Percentiles rank a stretch among this genome's conserved stretches.
Conservation (phyloP, 2,329 filamentous ascomycete species). For the Colletotrichum chrysophilum region DNA sequence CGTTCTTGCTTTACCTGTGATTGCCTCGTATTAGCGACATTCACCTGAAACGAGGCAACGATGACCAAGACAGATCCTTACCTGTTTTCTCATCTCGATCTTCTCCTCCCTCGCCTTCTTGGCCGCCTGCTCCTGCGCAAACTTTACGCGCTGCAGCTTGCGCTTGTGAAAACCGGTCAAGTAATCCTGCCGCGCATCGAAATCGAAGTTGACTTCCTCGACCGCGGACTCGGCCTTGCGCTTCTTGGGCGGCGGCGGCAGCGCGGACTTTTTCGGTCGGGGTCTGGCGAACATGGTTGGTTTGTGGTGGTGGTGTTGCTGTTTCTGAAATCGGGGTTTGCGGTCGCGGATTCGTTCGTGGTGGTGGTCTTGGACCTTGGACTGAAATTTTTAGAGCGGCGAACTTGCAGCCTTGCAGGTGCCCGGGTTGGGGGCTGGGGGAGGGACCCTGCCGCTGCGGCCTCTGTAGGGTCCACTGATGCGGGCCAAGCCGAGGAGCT, state of each 20-base stretch:
- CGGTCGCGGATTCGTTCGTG: background rate
- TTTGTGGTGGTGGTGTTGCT: background rate
- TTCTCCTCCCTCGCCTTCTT: constrained; percentile 81
- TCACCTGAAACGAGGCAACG: background rate
- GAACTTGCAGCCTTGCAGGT: constrained; percentile 10
- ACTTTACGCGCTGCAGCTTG: constrained; percentile 83
- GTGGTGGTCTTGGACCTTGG: background rate
- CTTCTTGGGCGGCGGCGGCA: constrained; percentile 69
- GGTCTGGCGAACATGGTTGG: constrained; percentile 59
- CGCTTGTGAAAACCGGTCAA: constrained; percentile 97
- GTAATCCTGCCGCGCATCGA: constrained; percentile 80
- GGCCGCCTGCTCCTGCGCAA: constrained; percentile 81
- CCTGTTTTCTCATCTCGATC: constrained; percentile 76
- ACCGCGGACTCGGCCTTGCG: constrained; percentile 65
- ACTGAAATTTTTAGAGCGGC: constrained; percentile 9
- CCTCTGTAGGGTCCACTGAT: constrained; percentile 19
- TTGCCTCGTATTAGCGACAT: background rate
- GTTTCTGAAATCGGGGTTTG: background rate
- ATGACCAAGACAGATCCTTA: constrained; percentile 37
- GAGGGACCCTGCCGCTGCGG: constrained; percentile 4
- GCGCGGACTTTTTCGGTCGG: constrained; percentile 59
- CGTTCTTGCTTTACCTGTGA: constrained; percentile 81
- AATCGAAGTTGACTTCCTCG: constrained; percentile 88
- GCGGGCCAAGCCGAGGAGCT: constrained; percentile 21
- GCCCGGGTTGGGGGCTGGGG: background rate